Evolutionary conservation across 805 yeast species (phyloP), one percentile per base, ranked within the genome.

Genomic region (Candida chilensis): DNA sequence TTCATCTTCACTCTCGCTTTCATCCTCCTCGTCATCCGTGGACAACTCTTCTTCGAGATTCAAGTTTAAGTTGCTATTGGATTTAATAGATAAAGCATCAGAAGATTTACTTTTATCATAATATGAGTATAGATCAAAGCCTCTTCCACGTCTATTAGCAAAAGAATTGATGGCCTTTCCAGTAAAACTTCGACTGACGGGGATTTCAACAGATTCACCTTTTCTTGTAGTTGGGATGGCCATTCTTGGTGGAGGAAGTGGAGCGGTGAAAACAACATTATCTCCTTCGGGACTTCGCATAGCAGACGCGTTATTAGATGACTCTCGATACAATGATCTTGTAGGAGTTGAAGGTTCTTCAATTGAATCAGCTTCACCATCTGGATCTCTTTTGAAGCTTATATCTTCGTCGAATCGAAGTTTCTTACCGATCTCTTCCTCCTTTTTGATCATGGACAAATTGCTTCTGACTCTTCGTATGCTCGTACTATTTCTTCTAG

Each of bases 201-300:
- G 79, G 17, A 84, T 82, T 44, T 83, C 92, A 2, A 82, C 71
- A 0, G 90, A 71, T 41, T 78, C 92, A 5, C 94, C 94, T 22
- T 73, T 71, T 39, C 87, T 54, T 0, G 90, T 80, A 0, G 92
- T 82, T 1, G 94, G 88, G 30, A 84, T 83, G 0, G 94, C 82
- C 78, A 83, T 72, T 44, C 57, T 68, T n/a, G 80, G 81, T 1
- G 78, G 73, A 1, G 79, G 79, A 1, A 71, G 62, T 6, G 74
- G 73, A 0, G 71, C 65, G 5, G 62, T 36, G 1, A 26, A 16
- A 5, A 26, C 17, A 16, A 26, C 10, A 14, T 26, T 15, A 5
- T 26, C 28, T 5, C 28, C 28, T 13, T 17, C 20, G 6, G 19
- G 19, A n/a, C 20, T 26, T 7, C 10, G 17, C 22, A 10, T 20